Conservation (phyloP, 495 filamentous ascomycete genomes). For the Xylaria palmicola region DNA sequence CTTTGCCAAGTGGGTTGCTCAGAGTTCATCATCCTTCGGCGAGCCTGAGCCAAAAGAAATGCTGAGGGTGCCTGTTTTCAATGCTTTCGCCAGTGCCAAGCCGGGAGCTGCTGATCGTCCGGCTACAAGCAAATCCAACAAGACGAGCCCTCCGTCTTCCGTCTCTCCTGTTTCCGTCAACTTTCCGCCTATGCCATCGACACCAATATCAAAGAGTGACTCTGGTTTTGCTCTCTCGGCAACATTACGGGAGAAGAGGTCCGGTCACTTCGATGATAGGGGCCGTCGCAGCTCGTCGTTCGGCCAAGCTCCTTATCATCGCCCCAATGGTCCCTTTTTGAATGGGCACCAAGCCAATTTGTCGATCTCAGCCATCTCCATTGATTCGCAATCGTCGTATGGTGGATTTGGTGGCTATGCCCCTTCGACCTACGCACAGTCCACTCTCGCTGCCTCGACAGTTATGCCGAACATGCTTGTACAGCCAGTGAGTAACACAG, state of each 20-base stretch:
- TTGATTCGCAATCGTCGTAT: constrained; percentile 69
- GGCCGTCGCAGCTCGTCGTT: constrained; percentile 90
- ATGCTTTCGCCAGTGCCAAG: constrained; percentile 81
- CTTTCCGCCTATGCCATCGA: constrained; percentile 72
- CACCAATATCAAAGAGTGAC: constrained; percentile 80
- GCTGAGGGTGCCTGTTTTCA: constrained; percentile 63
- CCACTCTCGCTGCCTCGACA: constrained; percentile 96
- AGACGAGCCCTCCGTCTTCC: constrained; percentile 79
- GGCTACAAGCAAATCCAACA: constrained; percentile 73
- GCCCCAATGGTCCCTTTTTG: constrained; percentile 82
- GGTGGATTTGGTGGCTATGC: constrained; percentile 65
- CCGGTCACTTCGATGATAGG: constrained; percentile 84
- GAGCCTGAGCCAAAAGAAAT: constrained; percentile 56
- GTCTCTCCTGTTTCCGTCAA: constrained; percentile 77
- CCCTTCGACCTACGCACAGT: constrained; percentile 92
- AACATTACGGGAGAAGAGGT: constrained; percentile 88
- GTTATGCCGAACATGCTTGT: constrained; percentile 89
- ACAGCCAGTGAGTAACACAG: constrained; percentile 82
- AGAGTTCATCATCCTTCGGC: constrained; percentile 86
- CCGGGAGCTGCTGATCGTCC: constrained; percentile 72
- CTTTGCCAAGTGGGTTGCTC: constrained; percentile 77
- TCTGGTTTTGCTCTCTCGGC: constrained; percentile 83
- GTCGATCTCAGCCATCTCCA: constrained; percentile 80
- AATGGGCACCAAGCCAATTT: constrained; percentile 74
- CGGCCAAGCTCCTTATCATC: constrained; percentile 65